Conservation (phyloP, 2,329 filamentous ascomycete genomes). For the Hymenoscyphus linearis region DNA sequence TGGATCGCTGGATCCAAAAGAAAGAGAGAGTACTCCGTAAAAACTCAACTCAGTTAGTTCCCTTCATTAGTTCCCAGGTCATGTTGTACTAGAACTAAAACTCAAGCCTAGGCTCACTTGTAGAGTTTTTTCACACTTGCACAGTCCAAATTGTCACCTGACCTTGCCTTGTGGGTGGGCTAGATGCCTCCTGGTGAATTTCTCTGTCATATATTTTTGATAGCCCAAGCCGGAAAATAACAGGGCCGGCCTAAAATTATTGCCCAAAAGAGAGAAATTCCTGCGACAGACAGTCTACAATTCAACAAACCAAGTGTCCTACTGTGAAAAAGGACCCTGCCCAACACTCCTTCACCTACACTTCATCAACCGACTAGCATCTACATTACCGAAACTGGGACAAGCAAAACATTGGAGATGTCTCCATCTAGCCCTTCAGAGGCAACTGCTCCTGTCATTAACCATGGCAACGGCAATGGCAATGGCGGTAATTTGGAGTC, state of each 20-base stretch:
- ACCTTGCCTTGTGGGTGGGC: neutral
- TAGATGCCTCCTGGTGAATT: neutral
- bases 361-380: too few relatives aligned
- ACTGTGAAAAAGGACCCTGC: too few relatives aligned
- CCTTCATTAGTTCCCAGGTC: neutral
- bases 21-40: too few relatives aligned
- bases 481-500: conserved; percentile 42
- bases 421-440: conserved; percentile 19
- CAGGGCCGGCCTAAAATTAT: neutral
- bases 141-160: neutral
- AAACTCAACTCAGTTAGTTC: neutral
- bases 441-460: neutral
- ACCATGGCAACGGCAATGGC: neutral
- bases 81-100: neutral
- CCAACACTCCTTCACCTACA: too few relatives aligned
- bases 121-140: neutral
- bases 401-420: conserved; percentile 11
- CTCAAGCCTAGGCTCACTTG: neutral
- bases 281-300: too few relatives aligned
- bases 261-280: too few relatives aligned
- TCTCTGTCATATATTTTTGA: too few relatives aligned
- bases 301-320: too few relatives aligned
- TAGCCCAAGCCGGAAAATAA: too few relatives aligned
- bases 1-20: neutral
- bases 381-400: too few relatives aligned